Evolutionary conservation across 768 basidiomycete genomes (phyloP).

Genomic region (Nidularia pulvinata): DNA sequence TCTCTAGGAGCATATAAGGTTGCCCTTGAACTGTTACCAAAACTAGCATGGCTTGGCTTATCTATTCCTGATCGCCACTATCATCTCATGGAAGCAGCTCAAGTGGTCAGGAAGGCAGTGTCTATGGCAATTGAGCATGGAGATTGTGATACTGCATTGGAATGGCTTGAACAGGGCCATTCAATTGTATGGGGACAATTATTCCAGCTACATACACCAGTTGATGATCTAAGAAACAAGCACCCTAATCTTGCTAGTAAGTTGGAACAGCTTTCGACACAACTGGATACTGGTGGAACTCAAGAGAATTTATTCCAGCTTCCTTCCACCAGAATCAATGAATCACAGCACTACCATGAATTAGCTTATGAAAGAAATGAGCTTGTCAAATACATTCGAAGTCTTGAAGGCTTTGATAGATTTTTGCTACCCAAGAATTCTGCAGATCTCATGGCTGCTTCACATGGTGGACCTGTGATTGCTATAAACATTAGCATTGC

Average conservation of each 20-base stretch:
- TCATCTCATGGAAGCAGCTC: conserved; percentile 1
- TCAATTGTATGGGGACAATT: conserved; percentile 21
- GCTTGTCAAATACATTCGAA: conserved; percentile 9
- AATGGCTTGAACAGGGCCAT: conserved; percentile 23
- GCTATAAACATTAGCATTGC: conserved; percentile 11
- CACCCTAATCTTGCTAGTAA: conserved; percentile 6
- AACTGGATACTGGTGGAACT: conserved; percentile 4
- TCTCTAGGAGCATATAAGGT: neutral
- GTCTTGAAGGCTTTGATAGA: conserved; percentile 8
- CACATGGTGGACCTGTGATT: conserved; percentile 11
- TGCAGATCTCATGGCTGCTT: conserved; percentile 5
- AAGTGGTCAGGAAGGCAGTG: conserved; percentile 2
- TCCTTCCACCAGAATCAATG: too few species aligned
- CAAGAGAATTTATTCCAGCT: neutral
- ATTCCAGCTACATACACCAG: conserved; percentile 15
- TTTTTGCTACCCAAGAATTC: conserved; percentile 10
- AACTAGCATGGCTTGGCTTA: conserved; percentile 11
- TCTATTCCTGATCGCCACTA: conserved; percentile 7
- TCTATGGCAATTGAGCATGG: conserved; percentile 8
- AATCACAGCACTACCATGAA: neutral
- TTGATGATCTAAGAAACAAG: conserved; percentile 12
- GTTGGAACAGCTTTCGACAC: conserved; percentile 2
- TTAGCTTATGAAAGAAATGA: neutral
- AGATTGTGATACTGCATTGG: conserved; percentile 11
- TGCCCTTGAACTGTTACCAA: conserved; percentile 10